Evolutionary conservation across 768 basidiomycete genomes (phyloP), one percentile per base, ranked within the genome.

Genomic region (Kwoniella sp.): DNA sequence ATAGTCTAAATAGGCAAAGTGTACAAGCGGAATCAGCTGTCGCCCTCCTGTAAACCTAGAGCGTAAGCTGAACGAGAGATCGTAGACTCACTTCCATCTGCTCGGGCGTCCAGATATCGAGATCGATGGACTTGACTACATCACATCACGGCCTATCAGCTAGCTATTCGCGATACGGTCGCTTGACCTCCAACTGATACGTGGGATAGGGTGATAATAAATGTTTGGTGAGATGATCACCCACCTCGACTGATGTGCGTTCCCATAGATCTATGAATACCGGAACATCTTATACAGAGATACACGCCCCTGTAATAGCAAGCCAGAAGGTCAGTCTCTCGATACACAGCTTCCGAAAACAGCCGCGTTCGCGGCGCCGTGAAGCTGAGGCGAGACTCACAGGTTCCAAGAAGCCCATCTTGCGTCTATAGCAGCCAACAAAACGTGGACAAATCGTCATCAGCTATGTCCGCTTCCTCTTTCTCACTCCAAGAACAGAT

Each of bases 401-500:
- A 97, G 82, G 80, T 97, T 98, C 90, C 93, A 96, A 8, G 92
- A 93, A 48, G 95, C 95, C 95, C 95, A 99, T 73, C 95, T 86
- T 50, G 95, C 92, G 84, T 98, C 94, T 96, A 2, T 20, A 23
- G 0, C 51, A 7, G n/a, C n/a, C 29, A 26, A 12, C 23, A 48
- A 17, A 30, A 45, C n/a, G 45, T 30, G 48, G 58, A 23, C 45
- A 47, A 53, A 23, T 15, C 22, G 47, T 52, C 47, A 61, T 45
- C 63, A 54, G 51, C 41, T 45, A 45, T 45, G 20, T 45, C 20
- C 41, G n/a, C 34, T 37, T 37, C 34, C 34, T 7, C 34, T 37
- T n/a, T n/a, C n/a, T n/a, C n/a, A n/a, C n/a, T n/a, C n/a, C n/a
- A n/a, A n/a, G n/a, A n/a, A n/a, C n/a, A n/a, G n/a, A n/a, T n/a